Conservation (phyloP, 306 rosid species). For the Hylodesmum podocarpum region DNA sequence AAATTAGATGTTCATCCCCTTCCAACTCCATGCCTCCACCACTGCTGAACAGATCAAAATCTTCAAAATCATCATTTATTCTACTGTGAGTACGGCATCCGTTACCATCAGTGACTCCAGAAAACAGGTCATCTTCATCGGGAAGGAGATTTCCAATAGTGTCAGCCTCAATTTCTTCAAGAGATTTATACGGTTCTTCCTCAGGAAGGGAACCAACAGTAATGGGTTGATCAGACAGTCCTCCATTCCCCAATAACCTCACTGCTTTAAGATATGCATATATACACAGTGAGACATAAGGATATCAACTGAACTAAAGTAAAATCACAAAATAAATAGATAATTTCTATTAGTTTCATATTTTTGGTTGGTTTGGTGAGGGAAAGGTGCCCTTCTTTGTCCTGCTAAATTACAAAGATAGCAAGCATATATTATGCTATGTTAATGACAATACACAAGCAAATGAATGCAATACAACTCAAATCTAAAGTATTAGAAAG, state of each 20-base stretch:
- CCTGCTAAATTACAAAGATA: slow-evolving; percentile 13
- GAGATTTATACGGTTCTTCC: slow-evolving; percentile 57
- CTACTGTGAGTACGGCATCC: slow-evolving; percentile 39
- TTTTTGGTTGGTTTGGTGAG: background rate
- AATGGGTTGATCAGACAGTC: slow-evolving; percentile 38
- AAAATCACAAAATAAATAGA: slow-evolving; percentile 5
- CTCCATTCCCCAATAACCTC: slow-evolving; percentile 50
- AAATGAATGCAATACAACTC: slow-evolving; percentile 21
- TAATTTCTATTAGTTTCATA: slow-evolving; percentile 9
- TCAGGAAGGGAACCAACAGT: slow-evolving; percentile 43
- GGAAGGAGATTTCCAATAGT: slow-evolving; percentile 88
- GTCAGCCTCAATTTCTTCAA: slow-evolving; percentile 68
- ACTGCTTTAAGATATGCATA: slow-evolving; percentile 52
- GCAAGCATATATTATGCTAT: background rate
- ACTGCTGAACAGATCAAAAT: slow-evolving; percentile 79
- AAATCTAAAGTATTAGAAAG: slow-evolving; percentile 2
- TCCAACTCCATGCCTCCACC: slow-evolving; percentile 85
- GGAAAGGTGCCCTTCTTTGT: background rate
- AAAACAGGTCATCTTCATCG: slow-evolving; percentile 80
- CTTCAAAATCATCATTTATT: slow-evolving; percentile 62
- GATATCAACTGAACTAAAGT: slow-evolving; percentile 17
- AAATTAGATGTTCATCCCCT: slow-evolving; percentile 48
- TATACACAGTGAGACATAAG: background rate
- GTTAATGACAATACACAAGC: background rate
- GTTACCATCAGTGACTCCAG: slow-evolving; percentile 62